Conservation (phyloP, 169 alveolate species). For the Amoebophrya sp. region DNA sequence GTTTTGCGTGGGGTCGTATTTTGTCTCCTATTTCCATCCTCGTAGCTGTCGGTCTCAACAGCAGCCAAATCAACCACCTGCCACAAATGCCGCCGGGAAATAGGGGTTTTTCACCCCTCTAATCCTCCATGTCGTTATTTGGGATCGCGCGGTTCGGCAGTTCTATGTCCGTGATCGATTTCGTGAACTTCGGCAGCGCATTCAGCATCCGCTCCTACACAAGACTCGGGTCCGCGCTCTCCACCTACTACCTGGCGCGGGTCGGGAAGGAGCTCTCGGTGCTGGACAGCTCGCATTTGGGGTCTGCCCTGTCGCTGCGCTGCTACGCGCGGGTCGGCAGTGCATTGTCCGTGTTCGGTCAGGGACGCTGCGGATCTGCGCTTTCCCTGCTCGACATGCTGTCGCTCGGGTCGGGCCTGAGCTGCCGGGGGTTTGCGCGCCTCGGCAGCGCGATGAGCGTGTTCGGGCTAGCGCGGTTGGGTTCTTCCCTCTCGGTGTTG, state of each 20-base stretch:
- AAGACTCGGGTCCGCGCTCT: not conserved
- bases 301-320: not conserved
- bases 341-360: conserved; percentile 6
- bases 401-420: not conserved
- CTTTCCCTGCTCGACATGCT: not conserved
- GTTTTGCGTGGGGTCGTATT: not conserved
- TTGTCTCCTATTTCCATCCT: not conserved
- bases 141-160: conserved; percentile 6
- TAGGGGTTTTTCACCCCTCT: no score
- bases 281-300: not conserved
- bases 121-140: not conserved
- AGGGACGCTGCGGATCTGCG: not conserved
- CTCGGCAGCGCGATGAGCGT: conserved; percentile 6
- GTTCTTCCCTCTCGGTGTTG: not conserved
- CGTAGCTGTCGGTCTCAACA: not conserved
- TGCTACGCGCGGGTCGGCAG: conserved; percentile 5
- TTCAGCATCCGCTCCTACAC: not conserved
- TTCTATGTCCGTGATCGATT: not conserved
- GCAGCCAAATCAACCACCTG: no score
- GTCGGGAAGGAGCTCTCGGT: not conserved
- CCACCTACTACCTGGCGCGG: not conserved
- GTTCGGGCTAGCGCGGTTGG: conserved; percentile 18
- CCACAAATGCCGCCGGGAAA: no score
- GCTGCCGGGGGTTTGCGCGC: not conserved
- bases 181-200: not conserved